These are phyloP conservation scores for Papiliotrema laurentii DNA, from an alignment of 1,284 basidiomycete species.

Conservation along the genomic window DNA sequence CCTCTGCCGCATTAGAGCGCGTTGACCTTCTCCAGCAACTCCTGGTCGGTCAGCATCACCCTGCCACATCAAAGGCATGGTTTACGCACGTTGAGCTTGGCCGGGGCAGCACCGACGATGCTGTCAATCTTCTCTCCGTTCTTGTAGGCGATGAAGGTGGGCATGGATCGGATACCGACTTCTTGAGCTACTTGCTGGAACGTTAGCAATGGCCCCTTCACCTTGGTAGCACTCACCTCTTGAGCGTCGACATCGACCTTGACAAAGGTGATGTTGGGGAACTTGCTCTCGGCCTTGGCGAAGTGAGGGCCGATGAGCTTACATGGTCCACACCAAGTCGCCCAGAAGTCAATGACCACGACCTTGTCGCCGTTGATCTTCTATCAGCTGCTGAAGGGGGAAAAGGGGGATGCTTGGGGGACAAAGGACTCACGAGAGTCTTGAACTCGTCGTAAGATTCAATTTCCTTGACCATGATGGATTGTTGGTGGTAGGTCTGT, in stretches of 20 bases:
- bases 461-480: constrained; percentile 53
- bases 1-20: neutral
- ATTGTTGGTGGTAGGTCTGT: neutral
- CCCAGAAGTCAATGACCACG: constrained; percentile 70
- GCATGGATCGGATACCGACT: constrained; percentile 73
- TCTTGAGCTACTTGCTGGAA: constrained; percentile 56
- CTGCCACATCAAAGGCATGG: neutral
- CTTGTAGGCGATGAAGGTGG: constrained; percentile 71
- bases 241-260: constrained; percentile 74
- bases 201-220: neutral
- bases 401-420: too few relatives aligned
- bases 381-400: too few relatives aligned
- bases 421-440: constrained; percentile 51
- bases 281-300: constrained; percentile 58
- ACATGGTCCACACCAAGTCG: constrained; percentile 62
- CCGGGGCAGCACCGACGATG: constrained; percentile 60
- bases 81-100: constrained; percentile 51
- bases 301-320: constrained; percentile 72
- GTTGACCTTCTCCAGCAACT: constrained; percentile 12
- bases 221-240: constrained; percentile 21
- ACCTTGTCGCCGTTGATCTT: constrained; percentile 60
- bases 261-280: constrained; percentile 61
- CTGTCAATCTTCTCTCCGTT: constrained; percentile 61
- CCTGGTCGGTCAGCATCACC: constrained; percentile 6
- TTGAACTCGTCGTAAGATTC: constrained; percentile 57